Percentiles rank a stretch among this genome's conserved stretches.
Conservation (phyloP, 1,284 basidiomycete genomes). For the Exsudoporus floridanus region DNA sequence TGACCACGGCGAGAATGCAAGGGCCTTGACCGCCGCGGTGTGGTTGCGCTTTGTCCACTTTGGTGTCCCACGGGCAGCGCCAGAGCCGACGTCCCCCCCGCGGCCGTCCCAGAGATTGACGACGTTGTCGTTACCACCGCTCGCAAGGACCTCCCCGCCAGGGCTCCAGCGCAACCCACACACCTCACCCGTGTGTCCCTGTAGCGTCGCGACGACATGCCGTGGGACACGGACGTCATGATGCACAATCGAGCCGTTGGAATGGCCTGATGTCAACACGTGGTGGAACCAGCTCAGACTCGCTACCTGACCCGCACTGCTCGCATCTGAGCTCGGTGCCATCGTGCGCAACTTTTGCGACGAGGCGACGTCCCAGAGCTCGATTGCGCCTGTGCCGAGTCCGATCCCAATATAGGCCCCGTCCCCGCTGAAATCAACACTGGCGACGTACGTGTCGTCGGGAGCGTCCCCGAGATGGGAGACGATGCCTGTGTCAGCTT, state of each 20-base stretch:
- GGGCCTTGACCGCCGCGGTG: constrained; percentile 91
- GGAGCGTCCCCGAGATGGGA: constrained; percentile 74
- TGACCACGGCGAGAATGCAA: constrained; percentile 98
- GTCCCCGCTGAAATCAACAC: constrained; percentile 85
- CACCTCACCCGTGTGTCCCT: constrained; percentile 89
- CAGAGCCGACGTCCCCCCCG: constrained; percentile 62
- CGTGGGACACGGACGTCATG: constrained; percentile 86
- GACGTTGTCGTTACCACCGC: constrained; percentile 94
- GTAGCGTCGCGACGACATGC: constrained; percentile 87
- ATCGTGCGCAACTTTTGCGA: constrained; percentile 85
- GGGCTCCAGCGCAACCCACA: constrained; percentile 81
- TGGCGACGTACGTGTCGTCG: constrained; percentile 72
- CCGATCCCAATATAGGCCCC: constrained; percentile 88
- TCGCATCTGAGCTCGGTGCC: constrained; percentile 43
- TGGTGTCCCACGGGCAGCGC: constrained; percentile 58
- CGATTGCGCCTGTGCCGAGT: constrained; percentile 81
- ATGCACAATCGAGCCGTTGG: constrained; percentile 91
- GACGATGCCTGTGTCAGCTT: constrained; percentile 86
- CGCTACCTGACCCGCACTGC: constrained; percentile 64
- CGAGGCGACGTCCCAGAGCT: constrained; percentile 93
- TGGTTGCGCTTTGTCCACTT: constrained; percentile 95
- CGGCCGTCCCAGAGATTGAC: constrained; percentile 95
- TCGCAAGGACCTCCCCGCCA: constrained; percentile 87
- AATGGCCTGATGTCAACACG: constrained; percentile 83
- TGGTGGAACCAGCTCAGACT: constrained; percentile 85